Conservation (phyloP, 2,329 filamentous ascomycete genomes). For the Alternaria burnsii region DNA sequence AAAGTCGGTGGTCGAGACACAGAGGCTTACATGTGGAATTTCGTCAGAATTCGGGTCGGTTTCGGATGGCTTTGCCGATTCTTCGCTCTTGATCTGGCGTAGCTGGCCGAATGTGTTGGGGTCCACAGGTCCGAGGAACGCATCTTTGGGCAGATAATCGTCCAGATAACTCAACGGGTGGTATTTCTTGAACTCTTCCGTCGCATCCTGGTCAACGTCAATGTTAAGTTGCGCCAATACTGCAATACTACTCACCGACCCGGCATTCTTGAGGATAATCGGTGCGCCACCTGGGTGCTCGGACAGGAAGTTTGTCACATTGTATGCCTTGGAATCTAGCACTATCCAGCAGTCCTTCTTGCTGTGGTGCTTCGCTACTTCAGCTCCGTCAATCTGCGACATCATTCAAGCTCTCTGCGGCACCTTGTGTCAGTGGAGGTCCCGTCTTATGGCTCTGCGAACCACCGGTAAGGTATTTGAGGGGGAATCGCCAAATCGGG, state of each 20-base stretch:
- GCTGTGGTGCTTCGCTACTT: conserved; percentile 45
- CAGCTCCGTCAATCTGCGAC: conserved; percentile 42
- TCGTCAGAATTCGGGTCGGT: conserved; percentile 29
- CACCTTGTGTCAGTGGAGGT: conserved; percentile 3
- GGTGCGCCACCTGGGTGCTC: conserved; percentile 69
- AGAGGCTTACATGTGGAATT: conserved; percentile 42
- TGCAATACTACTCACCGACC: conserved; percentile 48
- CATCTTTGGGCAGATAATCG: conserved; percentile 39
- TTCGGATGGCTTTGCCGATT: conserved; percentile 26
- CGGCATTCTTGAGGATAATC: conserved; percentile 52
- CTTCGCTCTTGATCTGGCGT: conserved; percentile 32
- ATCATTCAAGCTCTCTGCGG: conserved; percentile 19
- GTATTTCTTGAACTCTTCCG: conserved; percentile 47
- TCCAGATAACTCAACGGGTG: conserved; percentile 44
- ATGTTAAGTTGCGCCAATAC: not conserved
- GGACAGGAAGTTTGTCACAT: conserved; percentile 70
- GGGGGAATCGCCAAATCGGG: conserved; percentile 29
- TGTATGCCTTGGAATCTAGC: conserved; percentile 71
- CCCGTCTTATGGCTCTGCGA: conserved; percentile 21
- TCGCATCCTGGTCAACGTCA: conserved; percentile 41
- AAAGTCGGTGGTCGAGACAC: conserved; percentile 45
- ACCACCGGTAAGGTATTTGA: conserved; percentile 34
- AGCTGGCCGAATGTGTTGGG: conserved; percentile 44
- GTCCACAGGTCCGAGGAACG: conserved; percentile 40
- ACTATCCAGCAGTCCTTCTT: conserved; percentile 68